These are phyloP conservation scores for Lactarius hengduanensis DNA, from an alignment of 768 basidiomycete genomes.

Conservation along the genomic window DNA sequence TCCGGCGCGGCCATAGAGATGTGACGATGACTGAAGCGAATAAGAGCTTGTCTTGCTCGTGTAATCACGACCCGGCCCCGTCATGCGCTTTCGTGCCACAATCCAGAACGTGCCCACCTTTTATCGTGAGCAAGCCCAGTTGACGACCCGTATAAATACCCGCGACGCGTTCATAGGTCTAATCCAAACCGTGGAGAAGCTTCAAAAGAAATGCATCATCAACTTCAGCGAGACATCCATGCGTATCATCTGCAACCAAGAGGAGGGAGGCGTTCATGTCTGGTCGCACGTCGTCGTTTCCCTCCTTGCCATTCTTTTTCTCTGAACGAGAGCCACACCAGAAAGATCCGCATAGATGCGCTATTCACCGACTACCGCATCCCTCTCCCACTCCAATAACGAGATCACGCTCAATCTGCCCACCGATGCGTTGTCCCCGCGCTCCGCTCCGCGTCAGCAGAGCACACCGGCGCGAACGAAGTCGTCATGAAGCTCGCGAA, in stretches of 20 bases:
- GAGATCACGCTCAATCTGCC: slow-evolving; percentile 74
- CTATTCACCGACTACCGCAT: slow-evolving; percentile 79
- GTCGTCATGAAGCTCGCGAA: slow-evolving; percentile 84
- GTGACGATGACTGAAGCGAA: background rate
- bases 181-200: slow-evolving; percentile 77
- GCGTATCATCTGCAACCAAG: slow-evolving; percentile 80
- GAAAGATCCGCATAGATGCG: slow-evolving; percentile 63
- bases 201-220: slow-evolving; percentile 82
- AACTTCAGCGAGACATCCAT: slow-evolving; percentile 72
- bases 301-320: slow-evolving; percentile 24
- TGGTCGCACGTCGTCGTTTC: slow-evolving; percentile 62
- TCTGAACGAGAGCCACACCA: slow-evolving; percentile 31
- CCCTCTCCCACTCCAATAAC: slow-evolving; percentile 78
- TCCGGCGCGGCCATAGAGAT: background rate
- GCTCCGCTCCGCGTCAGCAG: slow-evolving; percentile 50
- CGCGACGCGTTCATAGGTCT: slow-evolving; percentile 49
- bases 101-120: slow-evolving; percentile 27
- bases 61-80: background rate
- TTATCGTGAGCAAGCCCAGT: slow-evolving; percentile 18
- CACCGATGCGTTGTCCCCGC: slow-evolving; percentile 72
- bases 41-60: background rate
- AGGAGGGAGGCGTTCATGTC: slow-evolving; percentile 85
- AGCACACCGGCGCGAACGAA: slow-evolving; percentile 45
- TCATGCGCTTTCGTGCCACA: slow-evolving; percentile 31
- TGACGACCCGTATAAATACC: background rate